A percentile compares a stretch with the other conserved stretches of the same genome.
Conservation (phyloP, 2,329 filamentous ascomycete genomes). For the Leptographium galeiforme region DNA sequence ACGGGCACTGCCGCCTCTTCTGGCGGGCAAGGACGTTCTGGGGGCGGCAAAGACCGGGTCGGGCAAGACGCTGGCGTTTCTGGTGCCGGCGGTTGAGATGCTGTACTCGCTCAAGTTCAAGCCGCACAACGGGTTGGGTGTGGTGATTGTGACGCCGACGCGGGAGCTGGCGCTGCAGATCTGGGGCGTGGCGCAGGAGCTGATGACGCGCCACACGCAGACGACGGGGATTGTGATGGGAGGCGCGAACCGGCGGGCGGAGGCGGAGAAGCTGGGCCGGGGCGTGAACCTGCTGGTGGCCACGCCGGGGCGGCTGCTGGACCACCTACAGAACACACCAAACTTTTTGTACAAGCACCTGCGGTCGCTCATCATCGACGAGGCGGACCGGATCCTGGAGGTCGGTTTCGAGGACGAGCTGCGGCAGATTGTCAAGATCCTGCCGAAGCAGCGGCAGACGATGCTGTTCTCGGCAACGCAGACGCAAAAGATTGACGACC, state of each 20-base stretch:
- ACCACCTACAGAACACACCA: conserved; percentile 86
- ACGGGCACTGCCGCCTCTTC: conserved; percentile 70
- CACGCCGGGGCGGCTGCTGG: conserved; percentile 81
- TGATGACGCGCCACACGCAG: conserved; percentile 86
- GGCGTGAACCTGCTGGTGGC: conserved; percentile 92
- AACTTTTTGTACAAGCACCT: conserved; percentile 87
- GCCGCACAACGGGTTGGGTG: conserved; percentile 83
- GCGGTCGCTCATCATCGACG: conserved; percentile 85
- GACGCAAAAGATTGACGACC: conserved; percentile 95
- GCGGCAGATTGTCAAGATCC: conserved; percentile 87
- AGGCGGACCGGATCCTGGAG: conserved; percentile 92
- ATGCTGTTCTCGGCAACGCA: conserved; percentile 99
- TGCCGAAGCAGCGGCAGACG: conserved; percentile 79
- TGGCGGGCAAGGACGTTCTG: conserved; percentile 80
- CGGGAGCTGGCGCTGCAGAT: conserved; percentile 91
- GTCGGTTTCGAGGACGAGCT: conserved; percentile 99
- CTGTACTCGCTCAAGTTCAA: conserved; percentile 83
- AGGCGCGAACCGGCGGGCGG: conserved; percentile 78
- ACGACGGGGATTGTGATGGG: conserved; percentile 69
- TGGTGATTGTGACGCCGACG: conserved; percentile 84
- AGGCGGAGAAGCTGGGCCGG: conserved; percentile 87
- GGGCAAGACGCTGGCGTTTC: conserved; percentile 88
- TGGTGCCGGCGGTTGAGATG: conserved; percentile 92
- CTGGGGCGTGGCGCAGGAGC: conserved; percentile 83
- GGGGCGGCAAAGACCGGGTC: conserved; percentile 86